phyloP scores from a whole-genome alignment of 1,284 basidiomycete genomes.

The Inonotus hispidus region DNA sequence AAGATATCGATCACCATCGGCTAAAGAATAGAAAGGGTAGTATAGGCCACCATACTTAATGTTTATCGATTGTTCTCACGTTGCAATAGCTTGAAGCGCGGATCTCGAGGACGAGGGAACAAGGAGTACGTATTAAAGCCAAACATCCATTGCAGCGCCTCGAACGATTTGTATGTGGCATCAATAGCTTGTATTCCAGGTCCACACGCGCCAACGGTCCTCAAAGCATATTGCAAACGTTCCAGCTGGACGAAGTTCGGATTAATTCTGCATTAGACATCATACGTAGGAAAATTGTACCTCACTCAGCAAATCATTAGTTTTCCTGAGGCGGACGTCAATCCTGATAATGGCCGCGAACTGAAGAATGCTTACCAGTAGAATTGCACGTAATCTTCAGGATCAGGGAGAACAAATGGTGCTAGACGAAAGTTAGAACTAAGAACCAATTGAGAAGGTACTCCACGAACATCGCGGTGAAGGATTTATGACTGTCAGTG shows the following conservation, averaged over 20 bases:
- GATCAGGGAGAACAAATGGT: not conserved
- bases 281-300: not conserved
- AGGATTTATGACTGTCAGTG: too few species aligned
- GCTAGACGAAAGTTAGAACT: not conserved
- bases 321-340: not conserved
- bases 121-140: slow-evolving; percentile 3
- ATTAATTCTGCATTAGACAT: not conserved
- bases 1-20: not conserved
- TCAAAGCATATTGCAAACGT: slow-evolving; percentile 8
- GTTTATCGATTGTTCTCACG: not conserved
- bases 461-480: too few species aligned
- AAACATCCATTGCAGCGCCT: not conserved
- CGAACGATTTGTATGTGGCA: not conserved
- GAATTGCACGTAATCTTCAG: not conserved
- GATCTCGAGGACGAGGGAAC: not conserved
- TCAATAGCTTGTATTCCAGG: slow-evolving; percentile 5
- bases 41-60: not conserved
- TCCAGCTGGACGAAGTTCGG: not conserved
- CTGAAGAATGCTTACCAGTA: not conserved
- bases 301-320: not conserved
- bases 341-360: not conserved
- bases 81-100: not conserved
- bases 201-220: slow-evolving; percentile 8
- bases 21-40: not conserved
- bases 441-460: too few species aligned